phyloP scores from a whole-genome alignment of 2,329 filamentous ascomycete species.

The Lachnellula suecica region DNA sequence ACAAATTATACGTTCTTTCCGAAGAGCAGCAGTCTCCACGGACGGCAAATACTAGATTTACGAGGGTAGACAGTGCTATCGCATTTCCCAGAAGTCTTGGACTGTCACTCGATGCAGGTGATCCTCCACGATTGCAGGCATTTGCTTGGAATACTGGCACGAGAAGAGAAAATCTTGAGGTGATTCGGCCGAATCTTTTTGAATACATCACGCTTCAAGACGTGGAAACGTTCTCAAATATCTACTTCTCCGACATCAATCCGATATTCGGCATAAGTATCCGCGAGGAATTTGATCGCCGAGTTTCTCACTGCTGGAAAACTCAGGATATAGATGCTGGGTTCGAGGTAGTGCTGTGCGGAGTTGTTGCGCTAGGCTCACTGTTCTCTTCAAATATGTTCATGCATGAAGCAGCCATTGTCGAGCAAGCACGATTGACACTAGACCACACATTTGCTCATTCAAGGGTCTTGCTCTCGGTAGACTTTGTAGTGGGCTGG shows the following conservation, averaged over 20 bases:
- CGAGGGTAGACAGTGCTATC: neutral
- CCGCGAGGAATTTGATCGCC: neutral
- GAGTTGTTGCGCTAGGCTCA: neutral
- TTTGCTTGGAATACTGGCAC: neutral
- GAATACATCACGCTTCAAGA: neutral
- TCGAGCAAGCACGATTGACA: neutral
- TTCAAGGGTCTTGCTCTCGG: neutral
- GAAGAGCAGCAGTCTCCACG: neutral
- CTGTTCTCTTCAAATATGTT: neutral
- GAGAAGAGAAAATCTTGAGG: neutral
- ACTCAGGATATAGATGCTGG: neutral
- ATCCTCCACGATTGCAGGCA: neutral
- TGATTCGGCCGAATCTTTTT: neutral
- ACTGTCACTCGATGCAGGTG: neutral
- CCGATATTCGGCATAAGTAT: neutral
- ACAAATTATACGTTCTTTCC: neutral
- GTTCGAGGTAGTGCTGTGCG: neutral
- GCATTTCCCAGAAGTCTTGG: neutral
- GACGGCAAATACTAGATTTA: neutral
- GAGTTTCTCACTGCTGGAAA: neutral
- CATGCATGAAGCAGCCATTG: neutral
- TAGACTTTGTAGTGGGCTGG: neutral
- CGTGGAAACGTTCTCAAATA: neutral
- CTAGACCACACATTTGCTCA: neutral
- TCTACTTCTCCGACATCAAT: neutral